Conservation (phyloP, 306 rosid genomes). For the Ammopiptanthus mongolicus region DNA sequence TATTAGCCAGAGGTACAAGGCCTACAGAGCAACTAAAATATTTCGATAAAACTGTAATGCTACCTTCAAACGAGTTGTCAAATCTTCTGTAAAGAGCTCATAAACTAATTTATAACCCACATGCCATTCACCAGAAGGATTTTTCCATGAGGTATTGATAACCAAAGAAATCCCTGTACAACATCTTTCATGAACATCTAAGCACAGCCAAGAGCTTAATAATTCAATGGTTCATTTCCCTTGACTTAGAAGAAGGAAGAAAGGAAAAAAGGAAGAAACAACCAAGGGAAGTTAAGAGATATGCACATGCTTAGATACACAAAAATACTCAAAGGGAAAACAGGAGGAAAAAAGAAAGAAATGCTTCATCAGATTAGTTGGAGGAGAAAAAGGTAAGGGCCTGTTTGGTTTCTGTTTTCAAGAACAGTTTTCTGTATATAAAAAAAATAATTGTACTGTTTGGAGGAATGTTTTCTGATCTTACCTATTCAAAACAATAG, state of each 20-base stretch:
- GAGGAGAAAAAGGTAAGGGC: constrained; percentile 1
- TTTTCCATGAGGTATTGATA: constrained; percentile 79
- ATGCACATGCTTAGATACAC: not conserved
- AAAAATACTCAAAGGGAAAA: not conserved
- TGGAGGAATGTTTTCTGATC: not conserved
- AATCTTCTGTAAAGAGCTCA: constrained; percentile 68
- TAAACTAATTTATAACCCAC: constrained; percentile 85
- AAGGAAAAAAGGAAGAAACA: not conserved
- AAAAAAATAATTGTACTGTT: not conserved
- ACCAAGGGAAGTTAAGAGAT: not conserved
- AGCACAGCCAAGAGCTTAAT: constrained; percentile 9
- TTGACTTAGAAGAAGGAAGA: not conserved
- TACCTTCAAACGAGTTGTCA: constrained; percentile 91
- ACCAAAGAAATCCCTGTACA: constrained; percentile 64
- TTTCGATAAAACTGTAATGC: constrained; percentile 16
- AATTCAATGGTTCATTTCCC: constrained; percentile 13
- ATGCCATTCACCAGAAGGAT: constrained; percentile 97
- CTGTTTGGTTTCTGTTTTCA: not conserved
- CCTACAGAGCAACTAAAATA: constrained; percentile 13
- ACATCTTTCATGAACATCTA: constrained; percentile 22
- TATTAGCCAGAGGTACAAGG: not conserved
- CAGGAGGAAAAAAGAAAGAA: not conserved
- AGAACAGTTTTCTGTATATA: not conserved
- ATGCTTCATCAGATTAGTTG: not conserved
- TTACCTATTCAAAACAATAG: not conserved